Conservation (phyloP, 257 asterid genomes). For the Gardenia jasminoides region DNA sequence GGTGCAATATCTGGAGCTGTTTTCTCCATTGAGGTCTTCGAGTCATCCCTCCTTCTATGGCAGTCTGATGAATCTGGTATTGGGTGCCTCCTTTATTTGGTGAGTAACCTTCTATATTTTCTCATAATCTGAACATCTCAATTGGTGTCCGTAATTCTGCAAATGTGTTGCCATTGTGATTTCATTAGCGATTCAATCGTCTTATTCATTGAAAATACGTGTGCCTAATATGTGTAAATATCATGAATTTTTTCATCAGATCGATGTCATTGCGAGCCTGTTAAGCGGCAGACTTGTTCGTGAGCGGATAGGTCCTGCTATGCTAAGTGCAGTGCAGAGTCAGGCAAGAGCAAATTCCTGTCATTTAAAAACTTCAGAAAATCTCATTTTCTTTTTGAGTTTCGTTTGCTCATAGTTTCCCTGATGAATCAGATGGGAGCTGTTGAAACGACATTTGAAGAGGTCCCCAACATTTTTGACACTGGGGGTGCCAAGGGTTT, state of each 20-base stretch:
- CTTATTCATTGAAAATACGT: neutral
- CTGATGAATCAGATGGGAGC: constrained; percentile 78
- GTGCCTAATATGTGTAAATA: neutral
- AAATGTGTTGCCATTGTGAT: neutral
- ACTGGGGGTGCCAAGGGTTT: constrained; percentile 90
- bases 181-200: neutral
- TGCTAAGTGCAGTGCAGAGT: constrained; percentile 98
- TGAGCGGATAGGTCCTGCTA: constrained; percentile 97
- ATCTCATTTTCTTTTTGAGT: neutral
- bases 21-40: constrained; percentile 96
- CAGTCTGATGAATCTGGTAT: constrained; percentile 93
- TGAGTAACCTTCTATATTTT: constrained; percentile 25
- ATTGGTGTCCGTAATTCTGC: neutral
- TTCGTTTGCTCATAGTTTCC: constrained; percentile 7
- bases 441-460: constrained; percentile 73
- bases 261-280: constrained; percentile 90
- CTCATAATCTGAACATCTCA: neutral
- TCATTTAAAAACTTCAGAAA: neutral
- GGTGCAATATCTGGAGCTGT: constrained; percentile 99
- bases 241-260: constrained; percentile 49
- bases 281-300: constrained; percentile 95
- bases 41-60: constrained; percentile 79
- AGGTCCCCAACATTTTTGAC: constrained; percentile 78
- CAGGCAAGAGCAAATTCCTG: constrained; percentile 48
- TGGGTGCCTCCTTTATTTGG: constrained; percentile 91